Base-by-base conservation (phyloP, 805 yeast species). In the Lipomyces japonicus region DNA sequence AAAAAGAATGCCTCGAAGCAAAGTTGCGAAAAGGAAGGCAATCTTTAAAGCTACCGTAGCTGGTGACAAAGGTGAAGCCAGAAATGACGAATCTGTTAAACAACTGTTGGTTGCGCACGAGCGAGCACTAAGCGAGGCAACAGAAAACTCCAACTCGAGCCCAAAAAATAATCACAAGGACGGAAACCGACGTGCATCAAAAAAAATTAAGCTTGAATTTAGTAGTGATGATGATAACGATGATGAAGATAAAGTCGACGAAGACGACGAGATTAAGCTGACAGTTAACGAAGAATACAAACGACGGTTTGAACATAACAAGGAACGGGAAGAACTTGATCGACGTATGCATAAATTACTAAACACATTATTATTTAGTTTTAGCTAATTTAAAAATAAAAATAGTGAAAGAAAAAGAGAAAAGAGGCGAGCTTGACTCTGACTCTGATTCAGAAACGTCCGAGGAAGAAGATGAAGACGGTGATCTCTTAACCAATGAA, bases 391-490 rank as follows among this genome's bases (percentile, higher is more conserved):
- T 19, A 19, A 39, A n/a, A 14, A 14, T 28, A 3, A 6, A 2
- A 9, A 7, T 21, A 56, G 60, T 61, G 26, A 50, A 63, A 42
- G 61, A 52, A 44, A 62, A 54, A 57, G 60, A 49, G 54, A 64
- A 61, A n/a, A 47, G 58, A 18, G 54, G 64, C 44, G 71, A 65
- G 34, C 63, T 62, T 12, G 65, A 55, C 24, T 12, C 63, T 14
- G 63, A 50, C 1, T 72, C 65, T n/a, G 75, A 73, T 6, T 53
- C 68, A 10, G 44, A 50, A 23, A 63, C 59, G 2, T 64, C 65
- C 28, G 95, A 87, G 64, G 88, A 81, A 3, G 98, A 91, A 68
- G 98, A 93, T 65, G 96, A 90, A 53, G 82, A 68, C 59, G 98
- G 96, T 45, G 95, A 89, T 26, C 71, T 93, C 44, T 75, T 87